phyloP scores from a whole-genome alignment of 2,329 filamentous ascomycete species.

The Cordyceps cicadae region DNA sequence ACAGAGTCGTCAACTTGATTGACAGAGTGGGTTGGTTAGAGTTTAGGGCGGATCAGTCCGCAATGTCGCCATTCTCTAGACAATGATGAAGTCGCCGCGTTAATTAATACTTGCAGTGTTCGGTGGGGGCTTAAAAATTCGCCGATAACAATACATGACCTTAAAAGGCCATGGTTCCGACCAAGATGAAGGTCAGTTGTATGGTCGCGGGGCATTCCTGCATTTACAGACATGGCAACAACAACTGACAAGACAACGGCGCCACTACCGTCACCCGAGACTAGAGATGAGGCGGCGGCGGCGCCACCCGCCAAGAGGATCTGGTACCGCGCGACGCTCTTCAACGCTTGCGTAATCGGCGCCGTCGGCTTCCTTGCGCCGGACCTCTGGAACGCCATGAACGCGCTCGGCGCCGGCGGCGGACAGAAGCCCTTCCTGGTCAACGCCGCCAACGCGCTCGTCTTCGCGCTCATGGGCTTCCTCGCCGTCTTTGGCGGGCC shows the following conservation, averaged over 20 bases:
- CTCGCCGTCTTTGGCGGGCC: constrained; percentile 40
- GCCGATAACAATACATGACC: neutral
- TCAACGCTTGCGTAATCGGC: constrained; percentile 46
- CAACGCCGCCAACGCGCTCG: constrained; percentile 42
- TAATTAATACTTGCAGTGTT: neutral
- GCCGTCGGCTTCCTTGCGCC: constrained; percentile 43
- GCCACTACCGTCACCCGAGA: neutral
- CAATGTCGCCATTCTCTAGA: constrained; percentile 8
- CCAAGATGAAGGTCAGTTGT: neutral
- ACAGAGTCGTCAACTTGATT: neutral
- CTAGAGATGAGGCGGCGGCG: neutral
- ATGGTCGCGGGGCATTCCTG: too few species aligned
- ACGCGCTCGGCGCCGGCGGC: constrained; percentile 42
- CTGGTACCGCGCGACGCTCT: constrained; percentile 45
- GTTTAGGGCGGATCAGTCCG: constrained; percentile 6
- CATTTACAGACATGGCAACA: neutral
- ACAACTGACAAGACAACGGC: neutral
- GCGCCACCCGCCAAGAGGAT: constrained; percentile 11
- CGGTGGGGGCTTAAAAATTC: neutral
- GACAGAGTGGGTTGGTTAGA: neutral
- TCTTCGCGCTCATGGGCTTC: constrained; percentile 37
- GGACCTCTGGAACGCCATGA: constrained; percentile 49
- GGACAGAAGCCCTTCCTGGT: constrained; percentile 41
- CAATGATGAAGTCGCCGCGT: neutral
- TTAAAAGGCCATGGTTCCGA: neutral